These are phyloP conservation scores for Aspergillus piperis DNA, from an alignment of 2,329 filamentous ascomycete species.

Conservation along the genomic window DNA sequence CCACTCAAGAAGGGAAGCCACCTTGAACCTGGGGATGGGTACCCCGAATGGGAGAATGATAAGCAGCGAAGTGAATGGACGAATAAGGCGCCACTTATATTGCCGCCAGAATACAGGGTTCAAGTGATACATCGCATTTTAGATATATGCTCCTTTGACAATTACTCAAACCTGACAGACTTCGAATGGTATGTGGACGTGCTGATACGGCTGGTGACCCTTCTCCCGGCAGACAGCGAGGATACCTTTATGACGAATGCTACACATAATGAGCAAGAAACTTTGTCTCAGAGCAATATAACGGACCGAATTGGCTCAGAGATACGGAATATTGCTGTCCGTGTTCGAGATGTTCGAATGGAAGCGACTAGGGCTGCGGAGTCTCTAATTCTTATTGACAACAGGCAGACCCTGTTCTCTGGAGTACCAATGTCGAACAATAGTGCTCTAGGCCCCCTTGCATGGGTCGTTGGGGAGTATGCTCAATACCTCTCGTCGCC, in stretches of 20 bases:
- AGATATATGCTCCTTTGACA: conserved; percentile 85
- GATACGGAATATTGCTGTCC: conserved; percentile 84
- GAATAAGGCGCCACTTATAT: background rate
- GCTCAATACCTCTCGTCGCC: conserved; percentile 69
- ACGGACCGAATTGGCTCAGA: conserved; percentile 70
- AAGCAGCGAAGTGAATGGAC: background rate
- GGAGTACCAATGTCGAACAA: conserved; percentile 52
- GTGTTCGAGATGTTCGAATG: conserved; percentile 78
- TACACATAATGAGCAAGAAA: conserved; percentile 15
- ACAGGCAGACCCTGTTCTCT: conserved; percentile 59
- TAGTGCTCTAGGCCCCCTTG: conserved; percentile 71
- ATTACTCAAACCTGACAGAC: conserved; percentile 80
- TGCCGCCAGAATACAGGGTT: conserved; percentile 83
- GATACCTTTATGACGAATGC: conserved; percentile 24
- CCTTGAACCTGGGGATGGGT: conserved; percentile 38
- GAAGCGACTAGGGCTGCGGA: conserved; percentile 84
- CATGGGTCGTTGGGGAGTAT: conserved; percentile 90
- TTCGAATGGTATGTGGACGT: conserved; percentile 98
- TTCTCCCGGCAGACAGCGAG: conserved; percentile 44
- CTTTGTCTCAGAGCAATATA: conserved; percentile 24
- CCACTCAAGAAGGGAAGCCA: conserved; percentile 33
- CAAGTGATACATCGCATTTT: conserved; percentile 82
- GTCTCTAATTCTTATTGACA: conserved; percentile 64
- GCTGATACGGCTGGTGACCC: conserved; percentile 77
- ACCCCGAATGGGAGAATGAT: conserved; percentile 6